A percentile compares a stretch with the other conserved stretches of the same genome.
phyloP scores from a whole-genome alignment of 2,329 filamentous ascomycete genomes.

The Lasiodiplodia citricola region DNA sequence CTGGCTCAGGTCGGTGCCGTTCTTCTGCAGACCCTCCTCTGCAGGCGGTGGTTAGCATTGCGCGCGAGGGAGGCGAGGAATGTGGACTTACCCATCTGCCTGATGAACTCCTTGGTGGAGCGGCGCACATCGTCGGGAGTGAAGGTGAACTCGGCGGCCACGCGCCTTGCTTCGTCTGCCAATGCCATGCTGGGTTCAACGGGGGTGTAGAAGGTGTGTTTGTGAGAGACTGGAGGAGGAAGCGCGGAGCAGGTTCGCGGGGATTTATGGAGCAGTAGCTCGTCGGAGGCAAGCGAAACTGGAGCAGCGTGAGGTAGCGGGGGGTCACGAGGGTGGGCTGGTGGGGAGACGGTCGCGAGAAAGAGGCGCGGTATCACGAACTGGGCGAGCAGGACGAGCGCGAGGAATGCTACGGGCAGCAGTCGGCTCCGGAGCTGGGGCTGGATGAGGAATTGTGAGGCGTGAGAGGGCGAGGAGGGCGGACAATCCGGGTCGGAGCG shows the following conservation, averaged over 20 bases:
- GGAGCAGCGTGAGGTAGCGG: neutral
- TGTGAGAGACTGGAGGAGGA: conserved; percentile 7
- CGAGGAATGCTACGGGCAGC: conserved; percentile 38
- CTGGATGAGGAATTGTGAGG: conserved; percentile 23
- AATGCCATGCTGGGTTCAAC: conserved; percentile 55
- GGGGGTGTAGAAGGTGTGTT: conserved; percentile 33
- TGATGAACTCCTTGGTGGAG: conserved; percentile 83
- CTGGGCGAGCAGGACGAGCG: conserved; percentile 42
- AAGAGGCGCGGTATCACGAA: conserved; percentile 45
- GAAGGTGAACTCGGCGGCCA: conserved; percentile 87
- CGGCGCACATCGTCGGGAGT: conserved; percentile 76
- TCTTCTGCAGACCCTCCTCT: conserved; percentile 82
- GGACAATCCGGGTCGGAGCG: conserved; percentile 25
- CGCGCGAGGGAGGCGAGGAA: conserved; percentile 2
- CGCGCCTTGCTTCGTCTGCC: conserved; percentile 74
- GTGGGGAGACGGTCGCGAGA: conserved; percentile 34
- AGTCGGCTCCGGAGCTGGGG: conserved; percentile 34
- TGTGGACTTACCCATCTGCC: conserved; percentile 72
- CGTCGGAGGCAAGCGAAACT: conserved; percentile 6
- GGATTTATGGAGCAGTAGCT: conserved; percentile 24
- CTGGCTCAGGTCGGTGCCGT: conserved; percentile 85
- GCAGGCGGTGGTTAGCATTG: conserved; percentile 27
- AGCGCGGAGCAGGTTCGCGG: conserved; percentile 21
- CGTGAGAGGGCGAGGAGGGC: conserved; percentile 11
- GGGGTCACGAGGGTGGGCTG: conserved; percentile 22